These are phyloP conservation scores for Scedosporium aurantiacum DNA, from an alignment of 2,329 filamentous ascomycete genomes.

Conservation along the genomic window DNA sequence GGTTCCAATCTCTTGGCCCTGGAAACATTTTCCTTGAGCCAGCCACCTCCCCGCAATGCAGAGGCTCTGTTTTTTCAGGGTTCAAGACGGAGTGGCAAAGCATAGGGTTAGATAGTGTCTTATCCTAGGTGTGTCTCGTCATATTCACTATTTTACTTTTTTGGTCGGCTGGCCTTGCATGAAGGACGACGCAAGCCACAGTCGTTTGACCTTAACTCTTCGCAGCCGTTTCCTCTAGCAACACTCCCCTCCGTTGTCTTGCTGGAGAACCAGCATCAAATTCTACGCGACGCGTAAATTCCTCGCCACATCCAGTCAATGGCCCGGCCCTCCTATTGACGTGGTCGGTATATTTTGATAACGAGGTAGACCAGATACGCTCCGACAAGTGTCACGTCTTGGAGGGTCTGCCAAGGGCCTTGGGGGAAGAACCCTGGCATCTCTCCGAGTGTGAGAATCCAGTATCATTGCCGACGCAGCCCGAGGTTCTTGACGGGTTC, in stretches of 20 bases:
- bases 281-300: neutral
- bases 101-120: neutral
- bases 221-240: neutral
- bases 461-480: too few relatives aligned
- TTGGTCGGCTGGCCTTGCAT: neutral
- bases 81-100: neutral
- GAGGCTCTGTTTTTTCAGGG: neutral
- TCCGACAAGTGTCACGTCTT: neutral
- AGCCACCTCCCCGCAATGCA: neutral
- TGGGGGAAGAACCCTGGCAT: neutral
- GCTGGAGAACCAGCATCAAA: neutral
- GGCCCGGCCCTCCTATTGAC: neutral
- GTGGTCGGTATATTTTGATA: neutral
- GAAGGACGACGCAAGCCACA: neutral
- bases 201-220: neutral
- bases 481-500: too few relatives aligned
- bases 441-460: too few relatives aligned
- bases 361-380: neutral
- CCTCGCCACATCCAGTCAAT: neutral
- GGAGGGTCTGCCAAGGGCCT: neutral
- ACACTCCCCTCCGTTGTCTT: neutral
- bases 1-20: neutral
- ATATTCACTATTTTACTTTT: neutral
- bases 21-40: neutral
- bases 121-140: neutral